Evolutionary conservation across 192 early-diverging fungal species (phyloP).

Genomic region (Chytriomyces sp.): DNA sequence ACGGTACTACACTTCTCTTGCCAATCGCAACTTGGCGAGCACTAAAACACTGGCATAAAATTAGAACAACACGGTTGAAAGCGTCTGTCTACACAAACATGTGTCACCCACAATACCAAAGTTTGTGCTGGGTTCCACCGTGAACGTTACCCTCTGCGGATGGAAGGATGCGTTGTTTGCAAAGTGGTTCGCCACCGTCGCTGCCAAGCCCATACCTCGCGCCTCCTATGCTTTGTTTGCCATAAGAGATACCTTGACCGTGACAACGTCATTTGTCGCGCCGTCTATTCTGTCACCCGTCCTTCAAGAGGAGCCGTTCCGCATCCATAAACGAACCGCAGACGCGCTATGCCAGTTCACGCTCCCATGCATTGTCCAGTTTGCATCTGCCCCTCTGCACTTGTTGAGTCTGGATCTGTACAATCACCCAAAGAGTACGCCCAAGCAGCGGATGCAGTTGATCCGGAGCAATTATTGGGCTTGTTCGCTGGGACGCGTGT

Average conservation of each 20-base stretch:
- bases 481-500: constrained; percentile 43
- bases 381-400: constrained; percentile 49
- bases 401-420: constrained; percentile 54
- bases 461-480: constrained; percentile 39
- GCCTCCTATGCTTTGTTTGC: constrained; percentile 43
- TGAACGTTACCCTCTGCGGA: constrained; percentile 50
- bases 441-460: neutral
- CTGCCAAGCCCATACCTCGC: constrained; percentile 39
- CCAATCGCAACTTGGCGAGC: neutral
- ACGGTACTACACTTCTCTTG: constrained; percentile 2
- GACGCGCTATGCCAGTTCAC: constrained; percentile 43
- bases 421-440: constrained; percentile 34
- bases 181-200: constrained; percentile 20
- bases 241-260: constrained; percentile 44
- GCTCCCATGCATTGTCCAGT: constrained; percentile 49
- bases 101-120: constrained; percentile 40
- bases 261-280: constrained; percentile 50
- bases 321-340: neutral
- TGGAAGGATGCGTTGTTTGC: constrained; percentile 53
- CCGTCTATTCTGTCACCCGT: constrained; percentile 30
- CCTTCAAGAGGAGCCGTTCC: constrained; percentile 14
- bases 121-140: constrained; percentile 42
- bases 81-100: constrained; percentile 35
- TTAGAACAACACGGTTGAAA: constrained; percentile 46
- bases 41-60: constrained; percentile 6